A percentile compares a stretch with the other conserved stretches of the same genome.
Conservation (phyloP, 768 basidiomycete genomes). For the Coprinopsis marcescibilis region DNA sequence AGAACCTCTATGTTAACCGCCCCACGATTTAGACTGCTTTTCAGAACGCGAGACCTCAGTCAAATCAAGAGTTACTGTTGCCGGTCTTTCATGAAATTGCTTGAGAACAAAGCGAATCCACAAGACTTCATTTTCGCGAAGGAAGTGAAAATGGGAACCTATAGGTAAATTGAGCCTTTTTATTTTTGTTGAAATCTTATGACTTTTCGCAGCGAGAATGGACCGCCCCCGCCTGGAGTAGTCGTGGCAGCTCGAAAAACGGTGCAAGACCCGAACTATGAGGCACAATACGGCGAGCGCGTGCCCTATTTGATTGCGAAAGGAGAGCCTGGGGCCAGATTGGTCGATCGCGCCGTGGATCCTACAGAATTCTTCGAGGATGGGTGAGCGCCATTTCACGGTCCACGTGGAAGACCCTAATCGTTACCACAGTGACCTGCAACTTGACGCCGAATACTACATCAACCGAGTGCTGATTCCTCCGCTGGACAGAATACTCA, state of each 20-base stretch:
- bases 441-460: conserved; percentile 87
- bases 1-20: too few relatives aligned
- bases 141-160: conserved; percentile 89
- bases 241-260: conserved; percentile 76
- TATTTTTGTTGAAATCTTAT: neutral
- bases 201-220: conserved; percentile 56
- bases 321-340: conserved; percentile 53
- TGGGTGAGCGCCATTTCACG: conserved; percentile 12
- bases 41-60: conserved; percentile 85
- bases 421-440: conserved; percentile 43
- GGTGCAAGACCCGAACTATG: conserved; percentile 69
- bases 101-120: conserved; percentile 75
- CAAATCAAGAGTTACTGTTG: conserved; percentile 85
- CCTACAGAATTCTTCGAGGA: conserved; percentile 24
- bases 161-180: conserved; percentile 49
- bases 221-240: conserved; percentile 87
- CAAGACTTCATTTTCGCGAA: conserved; percentile 95
- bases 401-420: neutral
- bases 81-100: conserved; percentile 75
- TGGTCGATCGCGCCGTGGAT: conserved; percentile 33
- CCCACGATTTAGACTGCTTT: conserved; percentile 81
- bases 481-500: conserved; percentile 86
- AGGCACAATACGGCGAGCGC: conserved; percentile 89
- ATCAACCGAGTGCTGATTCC: conserved; percentile 84
- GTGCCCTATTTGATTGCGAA: conserved; percentile 84